Evolutionary conservation across 1,139 yeast genomes (phyloP).

Genomic region (Yamadazyma sp.): DNA sequence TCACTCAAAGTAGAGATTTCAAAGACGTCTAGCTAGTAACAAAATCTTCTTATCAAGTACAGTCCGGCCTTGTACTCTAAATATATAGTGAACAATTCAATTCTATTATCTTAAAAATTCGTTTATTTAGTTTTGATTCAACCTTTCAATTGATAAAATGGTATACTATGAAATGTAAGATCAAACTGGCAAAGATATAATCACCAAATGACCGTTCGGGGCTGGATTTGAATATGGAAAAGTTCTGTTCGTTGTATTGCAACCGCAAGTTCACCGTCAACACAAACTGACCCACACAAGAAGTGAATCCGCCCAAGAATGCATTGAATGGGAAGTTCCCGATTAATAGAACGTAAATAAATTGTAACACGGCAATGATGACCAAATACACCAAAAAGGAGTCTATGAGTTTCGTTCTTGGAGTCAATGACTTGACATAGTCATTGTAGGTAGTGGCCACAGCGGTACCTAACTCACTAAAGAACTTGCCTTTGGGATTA

Average conservation of each 20-base stretch:
- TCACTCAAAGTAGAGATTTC: neutral
- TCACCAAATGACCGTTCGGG: constrained; percentile 90
- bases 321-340: constrained; percentile 98
- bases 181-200: constrained; percentile 80
- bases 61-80: constrained; percentile 13
- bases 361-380: constrained; percentile 72
- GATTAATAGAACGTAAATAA: constrained; percentile 68
- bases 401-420: constrained; percentile 68
- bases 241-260: constrained; percentile 44
- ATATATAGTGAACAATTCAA: constrained; percentile 1
- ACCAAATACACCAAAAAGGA: constrained; percentile 74
- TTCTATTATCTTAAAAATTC: neutral
- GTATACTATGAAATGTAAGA: constrained; percentile 83
- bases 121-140: constrained; percentile 4
- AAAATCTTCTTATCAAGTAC: constrained; percentile 5
- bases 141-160: constrained; percentile 82
- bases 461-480: constrained; percentile 12
- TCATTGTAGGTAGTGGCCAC: constrained; percentile 46
- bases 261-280: constrained; percentile 77
- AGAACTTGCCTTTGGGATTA: constrained; percentile 2
- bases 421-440: constrained; percentile 44
- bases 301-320: constrained; percentile 86
- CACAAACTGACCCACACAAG: constrained; percentile 95
- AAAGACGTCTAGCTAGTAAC: neutral
- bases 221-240: constrained; percentile 34